Evolutionary conservation across 352 stramenopile genomes (phyloP).

Genomic region (Phytophthora syringae): DNA sequence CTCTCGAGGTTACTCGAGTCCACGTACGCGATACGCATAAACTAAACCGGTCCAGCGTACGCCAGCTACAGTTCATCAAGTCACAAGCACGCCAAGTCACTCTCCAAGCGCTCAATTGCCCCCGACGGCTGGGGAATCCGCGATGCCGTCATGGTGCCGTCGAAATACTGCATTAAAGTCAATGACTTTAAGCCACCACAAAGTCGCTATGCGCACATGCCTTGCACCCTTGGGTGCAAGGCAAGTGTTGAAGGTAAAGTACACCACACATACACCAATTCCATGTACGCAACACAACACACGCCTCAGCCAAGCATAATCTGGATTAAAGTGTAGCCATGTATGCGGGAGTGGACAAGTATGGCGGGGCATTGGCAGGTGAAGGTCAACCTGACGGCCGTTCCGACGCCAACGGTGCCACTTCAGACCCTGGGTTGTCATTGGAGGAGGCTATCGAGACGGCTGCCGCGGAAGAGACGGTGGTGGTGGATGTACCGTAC

Average conservation of each 20-base stretch:
- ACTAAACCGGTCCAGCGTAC: conserved; percentile 84
- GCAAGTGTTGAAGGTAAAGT: too few species aligned
- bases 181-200: too few species aligned
- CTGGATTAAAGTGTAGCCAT: conserved; percentile 63
- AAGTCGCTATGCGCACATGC: too few species aligned
- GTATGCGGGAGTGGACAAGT: conserved; percentile 88
- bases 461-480: conserved; percentile 76
- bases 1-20: conserved; percentile 96
- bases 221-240: too few species aligned
- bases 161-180: too few species aligned
- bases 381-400: conserved; percentile 57
- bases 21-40: conserved; percentile 96
- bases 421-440: conserved; percentile 45
- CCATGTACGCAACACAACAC: too few species aligned
- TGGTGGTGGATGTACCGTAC: conserved; percentile 85
- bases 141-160: too few species aligned
- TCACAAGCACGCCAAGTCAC: too few species aligned
- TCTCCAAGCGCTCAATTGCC: too few species aligned
- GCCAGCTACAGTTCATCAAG: too few species aligned
- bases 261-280: too few species aligned
- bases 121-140: too few species aligned
- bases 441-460: conserved; percentile 84
- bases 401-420: background rate
- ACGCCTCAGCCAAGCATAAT: conserved; percentile 16
- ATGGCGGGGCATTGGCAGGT: conserved; percentile 72